A percentile compares a stretch with the other conserved stretches of the same genome.
Evolutionary conservation across 2,329 filamentous ascomycete species (phyloP).

Genomic region (Ophiostoma australiae): DNA sequence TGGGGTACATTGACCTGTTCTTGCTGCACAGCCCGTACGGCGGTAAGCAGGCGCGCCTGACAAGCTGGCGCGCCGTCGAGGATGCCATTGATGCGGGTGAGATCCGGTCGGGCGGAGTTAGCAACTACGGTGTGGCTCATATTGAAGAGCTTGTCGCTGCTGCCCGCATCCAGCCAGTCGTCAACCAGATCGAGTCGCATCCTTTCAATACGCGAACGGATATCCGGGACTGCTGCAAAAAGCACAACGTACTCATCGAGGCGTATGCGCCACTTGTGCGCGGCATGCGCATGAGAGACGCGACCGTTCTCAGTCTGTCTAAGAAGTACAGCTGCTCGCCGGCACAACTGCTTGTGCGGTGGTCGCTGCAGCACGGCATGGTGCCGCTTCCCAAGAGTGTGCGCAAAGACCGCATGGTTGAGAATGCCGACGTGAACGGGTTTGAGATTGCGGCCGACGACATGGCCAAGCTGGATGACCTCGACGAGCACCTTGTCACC

Average conservation of each 20-base stretch:
- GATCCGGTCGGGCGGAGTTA: slow-evolving; percentile 66
- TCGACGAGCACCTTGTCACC: slow-evolving; percentile 70
- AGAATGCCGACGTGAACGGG: slow-evolving; percentile 58
- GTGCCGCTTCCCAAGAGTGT: slow-evolving; percentile 71
- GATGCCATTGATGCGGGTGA: slow-evolving; percentile 70
- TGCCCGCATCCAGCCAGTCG: slow-evolving; percentile 58
- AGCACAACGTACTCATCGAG: slow-evolving; percentile 65
- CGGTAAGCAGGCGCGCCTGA: slow-evolving; percentile 60
- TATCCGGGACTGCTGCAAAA: slow-evolving; percentile 62
- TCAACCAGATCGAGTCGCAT: slow-evolving; percentile 80
- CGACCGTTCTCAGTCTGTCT: slow-evolving; percentile 56
- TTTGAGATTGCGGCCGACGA: slow-evolving; percentile 61
- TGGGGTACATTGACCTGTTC: slow-evolving; percentile 76
- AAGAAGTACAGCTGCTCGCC: slow-evolving; percentile 65
- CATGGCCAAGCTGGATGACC: slow-evolving; percentile 55
- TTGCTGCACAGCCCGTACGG: slow-evolving; percentile 76
- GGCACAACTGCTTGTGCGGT: slow-evolving; percentile 70
- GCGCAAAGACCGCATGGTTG: slow-evolving; percentile 55
- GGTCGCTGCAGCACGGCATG: slow-evolving; percentile 70
- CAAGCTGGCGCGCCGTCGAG: slow-evolving; percentile 71
- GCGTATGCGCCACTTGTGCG: slow-evolving; percentile 75
- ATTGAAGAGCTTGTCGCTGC: slow-evolving; percentile 64
- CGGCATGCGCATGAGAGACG: slow-evolving; percentile 64
- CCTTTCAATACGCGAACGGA: slow-evolving; percentile 71
- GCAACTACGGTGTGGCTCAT: slow-evolving; percentile 72